A percentile compares a stretch with the other conserved stretches of the same genome.
Conservation (phyloP, 306 rosid species). For the Alnus glutinosa region DNA sequence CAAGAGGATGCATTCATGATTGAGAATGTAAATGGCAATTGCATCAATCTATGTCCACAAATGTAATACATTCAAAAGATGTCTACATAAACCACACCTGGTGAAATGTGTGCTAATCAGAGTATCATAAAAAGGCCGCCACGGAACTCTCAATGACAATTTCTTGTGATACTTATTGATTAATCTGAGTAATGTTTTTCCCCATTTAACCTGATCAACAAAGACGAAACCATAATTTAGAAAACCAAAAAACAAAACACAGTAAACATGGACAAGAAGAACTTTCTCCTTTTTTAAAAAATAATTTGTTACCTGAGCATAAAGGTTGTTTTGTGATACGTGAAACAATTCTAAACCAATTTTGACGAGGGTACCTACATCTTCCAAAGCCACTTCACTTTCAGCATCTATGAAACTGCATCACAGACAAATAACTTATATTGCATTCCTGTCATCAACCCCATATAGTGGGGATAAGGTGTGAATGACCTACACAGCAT, state of each 20-base stretch:
- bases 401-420: conserved; percentile 91
- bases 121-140: conserved; percentile 91
- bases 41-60: not conserved
- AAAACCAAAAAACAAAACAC: conserved; percentile 10
- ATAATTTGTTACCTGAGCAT: conserved; percentile 71
- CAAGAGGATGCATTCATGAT: not conserved
- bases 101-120: conserved; percentile 85
- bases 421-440: conserved; percentile 23
- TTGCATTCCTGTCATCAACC: conserved; percentile 27
- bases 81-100: conserved; percentile 52
- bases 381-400: conserved; percentile 86
- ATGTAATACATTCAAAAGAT: not conserved
- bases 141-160: conserved; percentile 62
- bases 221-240: conserved; percentile 38
- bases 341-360: conserved; percentile 74
- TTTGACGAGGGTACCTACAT: conserved; percentile 56
- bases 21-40: not conserved
- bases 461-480: not conserved
- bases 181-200: conserved; percentile 71
- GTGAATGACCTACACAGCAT: not conserved
- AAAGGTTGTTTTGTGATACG: conserved; percentile 72
- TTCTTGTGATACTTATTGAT: conserved; percentile 81
- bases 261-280: conserved; percentile 15
- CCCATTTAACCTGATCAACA: conserved; percentile 94
- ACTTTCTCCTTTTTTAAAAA: conserved; percentile 20